Base-by-base conservation (phyloP, 305 asterid genomes). In the Withania somnifera region DNA sequence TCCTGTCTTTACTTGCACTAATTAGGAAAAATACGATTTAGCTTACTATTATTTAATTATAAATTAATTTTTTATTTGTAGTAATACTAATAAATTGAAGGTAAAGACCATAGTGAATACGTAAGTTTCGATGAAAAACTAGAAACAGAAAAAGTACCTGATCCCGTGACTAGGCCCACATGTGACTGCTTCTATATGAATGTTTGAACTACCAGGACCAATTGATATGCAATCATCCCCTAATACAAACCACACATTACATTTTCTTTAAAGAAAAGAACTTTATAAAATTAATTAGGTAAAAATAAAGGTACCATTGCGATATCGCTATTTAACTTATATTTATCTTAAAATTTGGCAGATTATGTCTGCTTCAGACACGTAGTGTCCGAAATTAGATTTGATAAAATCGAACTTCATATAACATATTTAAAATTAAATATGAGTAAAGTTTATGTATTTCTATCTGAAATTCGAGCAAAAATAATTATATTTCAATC, bases 131-230 rank as follows among this genome's bases (percentile, higher is more conserved):
- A 28, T 5, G 58, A 73, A 19, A 66, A 73, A 42, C 3, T 32
- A 57, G 8, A 40, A 60, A 51, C 73, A 61, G 2, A 38, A 2
- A 58, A 78, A 83, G 60, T 81, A 95, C 98, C 98, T 95, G 89
- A 96, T 94, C 71, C 99, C 98, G 80, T 96, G 99, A 91, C 98
- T 92, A 28, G 99, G 99, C 77, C 99, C 99, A 86, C 99, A 95
- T 19, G 93, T 91, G 56, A 93, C 94, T 15, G 88, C 91, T 47
- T 95, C 97, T 8, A 95, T 93, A 42, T 93, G 89, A 11, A 95
- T 97, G 84, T 95, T 93, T 24, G 96, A 84, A 78, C 98, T 90
- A 9, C 98, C 97, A 8, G 95, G 86, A 10, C 98, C 98, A 19
- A 95, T 94, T 32, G 99, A 96, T 80, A 94, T 94, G 89, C 98